Percentiles rank a stretch among this genome's conserved stretches.
phyloP scores from a whole-genome alignment of 2,329 filamentous ascomycete genomes.

The Aspergillus brunneoviolaceus region DNA sequence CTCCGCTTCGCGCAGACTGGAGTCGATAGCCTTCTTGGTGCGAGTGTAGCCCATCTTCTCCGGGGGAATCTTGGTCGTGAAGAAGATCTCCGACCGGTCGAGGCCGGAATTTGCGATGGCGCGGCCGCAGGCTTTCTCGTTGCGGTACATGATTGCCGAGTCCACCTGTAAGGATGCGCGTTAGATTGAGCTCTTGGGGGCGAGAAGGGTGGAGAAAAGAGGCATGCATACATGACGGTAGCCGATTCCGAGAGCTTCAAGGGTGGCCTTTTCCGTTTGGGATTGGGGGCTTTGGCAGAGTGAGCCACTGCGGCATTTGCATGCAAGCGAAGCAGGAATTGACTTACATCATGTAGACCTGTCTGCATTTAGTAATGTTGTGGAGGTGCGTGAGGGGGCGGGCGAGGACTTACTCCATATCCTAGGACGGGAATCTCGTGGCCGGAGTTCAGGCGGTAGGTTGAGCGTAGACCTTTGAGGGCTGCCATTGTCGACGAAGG shows the following conservation, averaged over 20 bases:
- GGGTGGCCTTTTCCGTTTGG: constrained; percentile 25
- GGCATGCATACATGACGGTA: constrained; percentile 32
- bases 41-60: constrained; percentile 65
- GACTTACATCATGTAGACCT: constrained; percentile 37
- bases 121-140: constrained; percentile 68
- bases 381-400: background rate
- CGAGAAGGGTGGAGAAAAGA: background rate
- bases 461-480: constrained; percentile 30
- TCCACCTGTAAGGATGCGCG: constrained; percentile 44
- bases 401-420: constrained; percentile 52
- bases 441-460: constrained; percentile 57
- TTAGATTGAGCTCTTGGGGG: background rate
- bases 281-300: constrained; percentile 23
- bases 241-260: constrained; percentile 30
- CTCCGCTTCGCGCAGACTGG: constrained; percentile 61
- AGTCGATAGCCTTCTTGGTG: constrained; percentile 64
- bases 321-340: background rate
- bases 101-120: constrained; percentile 61
- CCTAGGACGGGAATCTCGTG: constrained; percentile 62
- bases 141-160: constrained; percentile 66
- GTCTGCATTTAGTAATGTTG: background rate
- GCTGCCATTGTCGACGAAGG: constrained; percentile 13
- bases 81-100: constrained; percentile 70
- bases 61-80: constrained; percentile 74
- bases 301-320: background rate